These are phyloP conservation scores for Primulina huaijiensis DNA, from an alignment of 257 asterid species.

Conservation along the genomic window DNA sequence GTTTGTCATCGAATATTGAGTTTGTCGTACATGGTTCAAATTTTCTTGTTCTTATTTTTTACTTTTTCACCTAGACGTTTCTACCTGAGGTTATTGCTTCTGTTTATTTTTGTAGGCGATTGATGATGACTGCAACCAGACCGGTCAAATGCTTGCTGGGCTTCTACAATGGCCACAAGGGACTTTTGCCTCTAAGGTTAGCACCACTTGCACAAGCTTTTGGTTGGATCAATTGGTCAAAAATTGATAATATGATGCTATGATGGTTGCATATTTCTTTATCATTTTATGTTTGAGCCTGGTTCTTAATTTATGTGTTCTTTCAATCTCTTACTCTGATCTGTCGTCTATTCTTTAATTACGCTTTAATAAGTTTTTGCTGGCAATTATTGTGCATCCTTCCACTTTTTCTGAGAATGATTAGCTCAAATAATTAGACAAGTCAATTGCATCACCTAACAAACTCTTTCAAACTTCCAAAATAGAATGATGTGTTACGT, in stretches of 20 bases:
- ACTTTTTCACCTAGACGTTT: neutral
- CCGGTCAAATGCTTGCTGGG: constrained; percentile 97
- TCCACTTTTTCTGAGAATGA: neutral
- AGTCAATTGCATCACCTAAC: neutral
- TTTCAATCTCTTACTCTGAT: too few relatives aligned
- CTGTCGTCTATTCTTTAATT: too few relatives aligned
- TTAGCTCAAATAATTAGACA: neutral
- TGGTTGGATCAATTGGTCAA: neutral
- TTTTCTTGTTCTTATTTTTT: neutral
- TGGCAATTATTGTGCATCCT: too few relatives aligned
- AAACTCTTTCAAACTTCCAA: neutral
- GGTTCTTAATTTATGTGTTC: too few relatives aligned
- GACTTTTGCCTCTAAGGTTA: constrained; percentile 90
- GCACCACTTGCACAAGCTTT: constrained; percentile 20
- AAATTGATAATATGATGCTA: neutral
- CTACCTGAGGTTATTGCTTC: constrained; percentile 21
- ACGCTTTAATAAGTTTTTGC: too few relatives aligned
- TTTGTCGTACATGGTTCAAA: neutral
- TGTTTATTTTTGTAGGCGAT: constrained; percentile 61
- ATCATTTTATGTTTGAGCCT: neutral
- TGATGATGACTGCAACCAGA: constrained; percentile 85
- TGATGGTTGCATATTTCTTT: neutral
- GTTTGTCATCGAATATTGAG: neutral
- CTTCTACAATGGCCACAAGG: constrained; percentile 96
- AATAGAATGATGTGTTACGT: too few relatives aligned